These are phyloP conservation scores for Penicillium argentinense DNA, from an alignment of 495 filamentous ascomycete genomes.

Conservation along the genomic window DNA sequence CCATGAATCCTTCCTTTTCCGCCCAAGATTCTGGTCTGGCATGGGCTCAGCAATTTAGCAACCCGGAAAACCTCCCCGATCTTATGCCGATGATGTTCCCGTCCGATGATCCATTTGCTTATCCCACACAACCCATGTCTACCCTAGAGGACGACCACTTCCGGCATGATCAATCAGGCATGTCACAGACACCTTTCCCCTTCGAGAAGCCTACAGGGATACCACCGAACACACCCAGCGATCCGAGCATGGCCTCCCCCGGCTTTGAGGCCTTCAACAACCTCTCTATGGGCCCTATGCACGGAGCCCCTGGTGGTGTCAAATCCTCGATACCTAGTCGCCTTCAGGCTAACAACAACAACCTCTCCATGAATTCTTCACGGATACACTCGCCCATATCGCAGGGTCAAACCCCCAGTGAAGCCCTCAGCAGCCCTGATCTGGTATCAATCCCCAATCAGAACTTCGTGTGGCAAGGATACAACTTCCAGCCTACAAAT, in stretches of 20 bases:
- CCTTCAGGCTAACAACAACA: slow-evolving; percentile 23
- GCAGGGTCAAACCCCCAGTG: slow-evolving; percentile 32
- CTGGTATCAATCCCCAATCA: slow-evolving; percentile 48
- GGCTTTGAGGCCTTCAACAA: slow-evolving; percentile 31
- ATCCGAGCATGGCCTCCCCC: slow-evolving; percentile 25
- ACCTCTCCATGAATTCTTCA: slow-evolving; percentile 26
- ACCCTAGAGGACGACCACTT: slow-evolving; percentile 57
- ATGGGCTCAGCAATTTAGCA: slow-evolving; percentile 33
- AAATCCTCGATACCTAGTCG: slow-evolving; percentile 31
- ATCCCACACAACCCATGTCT: slow-evolving; percentile 80
- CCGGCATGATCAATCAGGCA: slow-evolving; percentile 25
- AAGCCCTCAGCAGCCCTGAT: slow-evolving; percentile 43
- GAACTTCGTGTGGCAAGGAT: slow-evolving; percentile 47
- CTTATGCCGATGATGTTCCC: slow-evolving; percentile 91
- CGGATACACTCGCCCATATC: slow-evolving; percentile 38
- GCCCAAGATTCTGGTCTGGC: slow-evolving; percentile 26
- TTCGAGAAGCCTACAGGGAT: slow-evolving; percentile 20
- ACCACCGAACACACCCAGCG: slow-evolving; percentile 17
- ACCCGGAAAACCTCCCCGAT: slow-evolving; percentile 57
- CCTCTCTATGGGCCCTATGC: slow-evolving; percentile 27
- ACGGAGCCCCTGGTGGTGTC: slow-evolving; percentile 16
- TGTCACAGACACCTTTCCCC: slow-evolving; percentile 14
- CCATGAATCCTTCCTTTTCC: slow-evolving; percentile 21
- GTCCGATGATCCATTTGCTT: slow-evolving; percentile 84
- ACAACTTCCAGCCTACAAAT: slow-evolving; percentile 36